Conservation (phyloP, 768 basidiomycete genomes). For the Phaeolepiota aurea region DNA sequence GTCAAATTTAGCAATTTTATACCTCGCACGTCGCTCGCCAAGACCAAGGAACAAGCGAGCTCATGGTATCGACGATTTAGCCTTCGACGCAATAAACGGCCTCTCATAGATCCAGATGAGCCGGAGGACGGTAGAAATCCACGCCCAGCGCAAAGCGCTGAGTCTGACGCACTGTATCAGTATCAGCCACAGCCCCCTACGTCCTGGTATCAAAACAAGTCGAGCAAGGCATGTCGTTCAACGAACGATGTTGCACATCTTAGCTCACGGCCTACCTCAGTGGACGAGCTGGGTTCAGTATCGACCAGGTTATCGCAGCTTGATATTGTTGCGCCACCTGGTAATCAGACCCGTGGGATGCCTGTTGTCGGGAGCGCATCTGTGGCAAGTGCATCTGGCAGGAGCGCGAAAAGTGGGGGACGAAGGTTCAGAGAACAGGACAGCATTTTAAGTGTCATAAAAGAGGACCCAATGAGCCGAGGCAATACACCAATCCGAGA, state of each 20-base stretch:
- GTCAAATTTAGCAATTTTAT: conserved; percentile 13
- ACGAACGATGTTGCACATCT: conserved; percentile 13
- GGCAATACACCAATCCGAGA: conserved; percentile 17
- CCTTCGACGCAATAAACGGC: conserved; percentile 23
- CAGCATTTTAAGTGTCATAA: conserved; percentile 26
- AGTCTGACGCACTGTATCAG: conserved; percentile 12
- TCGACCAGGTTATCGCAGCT: conserved; percentile 28
- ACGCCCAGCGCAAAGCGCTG: neutral
- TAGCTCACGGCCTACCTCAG: conserved; percentile 13
- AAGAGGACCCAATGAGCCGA: conserved; percentile 27
- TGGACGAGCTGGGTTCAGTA: conserved; percentile 11
- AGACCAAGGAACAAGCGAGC: conserved; percentile 23
- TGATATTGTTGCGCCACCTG: conserved; percentile 22
- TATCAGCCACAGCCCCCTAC: conserved; percentile 6
- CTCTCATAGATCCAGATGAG: conserved; percentile 23
- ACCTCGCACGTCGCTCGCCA: conserved; percentile 15
- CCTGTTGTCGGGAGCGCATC: conserved; percentile 2
- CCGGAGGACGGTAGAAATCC: conserved; percentile 6
- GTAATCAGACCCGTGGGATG: conserved; percentile 1
- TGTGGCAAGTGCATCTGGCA: conserved; percentile 13
- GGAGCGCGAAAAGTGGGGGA: conserved; percentile 12
- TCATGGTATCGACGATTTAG: conserved; percentile 34
- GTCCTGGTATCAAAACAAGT: conserved; percentile 22
- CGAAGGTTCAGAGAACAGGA: conserved; percentile 17
- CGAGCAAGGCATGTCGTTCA: conserved; percentile 9